A percentile compares a stretch with the other conserved stretches of the same genome.
phyloP scores from a whole-genome alignment of 768 basidiomycete species.

The Pleurotus eryngii region DNA sequence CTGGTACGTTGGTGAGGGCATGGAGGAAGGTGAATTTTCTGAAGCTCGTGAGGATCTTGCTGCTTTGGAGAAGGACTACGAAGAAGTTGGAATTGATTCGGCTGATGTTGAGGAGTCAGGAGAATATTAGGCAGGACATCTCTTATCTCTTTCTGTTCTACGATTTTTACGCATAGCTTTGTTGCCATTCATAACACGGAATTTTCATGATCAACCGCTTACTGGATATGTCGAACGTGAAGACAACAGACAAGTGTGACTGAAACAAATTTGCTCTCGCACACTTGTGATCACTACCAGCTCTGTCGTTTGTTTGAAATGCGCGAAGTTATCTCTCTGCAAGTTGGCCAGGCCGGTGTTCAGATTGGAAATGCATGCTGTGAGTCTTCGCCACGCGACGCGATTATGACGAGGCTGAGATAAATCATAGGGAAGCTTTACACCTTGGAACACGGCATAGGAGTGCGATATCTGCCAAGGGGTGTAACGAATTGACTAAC shows the following conservation, averaged over 20 bases:
- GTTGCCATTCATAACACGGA: constrained; percentile 22
- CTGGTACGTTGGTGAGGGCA: constrained; percentile 98
- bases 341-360: constrained; percentile 96
- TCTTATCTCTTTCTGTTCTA: neutral
- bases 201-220: constrained; percentile 19
- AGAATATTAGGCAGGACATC: constrained; percentile 42
- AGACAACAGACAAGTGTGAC: neutral
- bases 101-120: constrained; percentile 63
- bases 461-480: constrained; percentile 33
- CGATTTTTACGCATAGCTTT: constrained; percentile 27
- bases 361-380: constrained; percentile 97
- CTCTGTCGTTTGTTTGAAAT: constrained; percentile 31
- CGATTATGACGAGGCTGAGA: constrained; percentile 21
- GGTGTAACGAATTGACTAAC: neutral
- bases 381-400: constrained; percentile 37
- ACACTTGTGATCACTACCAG: constrained; percentile 16
- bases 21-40: constrained; percentile 99
- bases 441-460: constrained; percentile 95
- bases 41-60: constrained; percentile 98
- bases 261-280: constrained; percentile 1
- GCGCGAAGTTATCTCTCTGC: constrained; percentile 95
- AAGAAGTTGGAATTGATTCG: constrained; percentile 82
- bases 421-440: constrained; percentile 84
- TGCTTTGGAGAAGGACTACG: constrained; percentile 93
- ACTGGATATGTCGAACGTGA: too few relatives aligned